Percentiles rank a stretch among this genome's conserved stretches.
phyloP scores from a whole-genome alignment of 2,329 filamentous ascomycete species.

The Tricladium varicosporioides region DNA sequence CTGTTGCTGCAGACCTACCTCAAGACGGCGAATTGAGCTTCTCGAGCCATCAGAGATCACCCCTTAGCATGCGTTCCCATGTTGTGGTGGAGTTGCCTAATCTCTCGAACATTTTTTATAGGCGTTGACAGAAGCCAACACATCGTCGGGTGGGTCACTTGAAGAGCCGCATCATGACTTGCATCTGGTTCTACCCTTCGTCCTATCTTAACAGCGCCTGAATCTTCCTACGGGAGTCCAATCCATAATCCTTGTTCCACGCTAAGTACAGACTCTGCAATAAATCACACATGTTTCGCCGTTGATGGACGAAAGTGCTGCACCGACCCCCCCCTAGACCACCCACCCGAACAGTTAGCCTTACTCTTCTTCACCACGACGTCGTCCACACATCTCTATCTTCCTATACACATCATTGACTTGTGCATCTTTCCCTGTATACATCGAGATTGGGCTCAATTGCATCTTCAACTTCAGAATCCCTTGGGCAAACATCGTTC shows the following conservation, averaged over 20 bases:
- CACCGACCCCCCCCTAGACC: conserved; percentile 34
- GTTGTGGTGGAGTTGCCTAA: conserved; percentile 61
- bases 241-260: conserved; percentile 33
- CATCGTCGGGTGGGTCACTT: conserved; percentile 75
- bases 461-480: conserved; percentile 42
- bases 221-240: conserved; percentile 29
- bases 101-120: conserved; percentile 68
- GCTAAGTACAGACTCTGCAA: conserved; percentile 44
- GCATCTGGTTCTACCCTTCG: conserved; percentile 36
- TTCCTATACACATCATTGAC: conserved; percentile 31
- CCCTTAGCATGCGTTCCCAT: conserved; percentile 37
- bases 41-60: conserved; percentile 34
- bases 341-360: conserved; percentile 35
- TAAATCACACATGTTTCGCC: conserved; percentile 65
- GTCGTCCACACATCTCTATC: conserved; percentile 32
- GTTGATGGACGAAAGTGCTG: conserved; percentile 46
- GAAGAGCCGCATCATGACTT: conserved; percentile 60
- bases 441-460: conserved; percentile 51
- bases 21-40: conserved; percentile 31
- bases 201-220: conserved; percentile 38
- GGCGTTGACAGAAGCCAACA: conserved; percentile 84
- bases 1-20: conserved; percentile 33
- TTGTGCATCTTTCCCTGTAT: conserved; percentile 40
- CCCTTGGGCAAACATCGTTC: conserved; percentile 25
- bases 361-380: conserved; percentile 35